Evolutionary conservation across 2,329 filamentous ascomycete species (phyloP), one percentile per base, ranked within the genome.

Genomic region (Colletotrichum camelliae): DNA sequence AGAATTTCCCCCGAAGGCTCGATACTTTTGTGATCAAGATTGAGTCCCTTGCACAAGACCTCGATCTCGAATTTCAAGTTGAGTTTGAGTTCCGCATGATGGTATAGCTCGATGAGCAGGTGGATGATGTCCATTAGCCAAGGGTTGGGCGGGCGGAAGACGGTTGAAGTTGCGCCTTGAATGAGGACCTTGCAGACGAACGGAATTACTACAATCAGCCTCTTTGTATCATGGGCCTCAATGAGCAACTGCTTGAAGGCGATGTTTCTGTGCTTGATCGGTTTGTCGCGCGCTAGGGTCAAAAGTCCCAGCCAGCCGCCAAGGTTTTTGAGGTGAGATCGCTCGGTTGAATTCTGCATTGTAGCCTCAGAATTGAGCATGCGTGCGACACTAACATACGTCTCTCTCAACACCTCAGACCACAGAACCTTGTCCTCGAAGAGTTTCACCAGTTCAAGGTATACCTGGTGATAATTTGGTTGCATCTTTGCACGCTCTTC

Each of bases 51-150:
- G 88, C 96, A 99, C 29, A 99, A 90, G 31, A 99, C 96, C 84
- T 99, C 97, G 74, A 99, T 98, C 84, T 99, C 97, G 80, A 99
- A 99, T 81, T 98, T 99, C 67, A 98, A 93, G 79, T 98, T 98
- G 48, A 99, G 91, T 84, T 98, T 98, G 72, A 99, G 88, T 80
- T 98, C 96, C 16, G 95, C 95, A 80, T 94, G 94, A 81, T 98
- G 94, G 81, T 99, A 99, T 5, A 99, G 89, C 82, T 99, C 97
- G 80, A 98, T 95, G 43, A 99, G 89, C 9, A 98, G 88, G 78
- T 95, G 92, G 71, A 99, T 92, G 70, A 99, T 97, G 80, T 99
- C 97, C 94, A 98, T 98, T 60, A 98, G 85, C 97, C 97, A 99
- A 2, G 97, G 97, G 80, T 99, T 99, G 2, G 97, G 97, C 13